Evolutionary conservation across 2,329 filamentous ascomycete genomes (phyloP).

Genomic region (Penicillium palitans): DNA sequence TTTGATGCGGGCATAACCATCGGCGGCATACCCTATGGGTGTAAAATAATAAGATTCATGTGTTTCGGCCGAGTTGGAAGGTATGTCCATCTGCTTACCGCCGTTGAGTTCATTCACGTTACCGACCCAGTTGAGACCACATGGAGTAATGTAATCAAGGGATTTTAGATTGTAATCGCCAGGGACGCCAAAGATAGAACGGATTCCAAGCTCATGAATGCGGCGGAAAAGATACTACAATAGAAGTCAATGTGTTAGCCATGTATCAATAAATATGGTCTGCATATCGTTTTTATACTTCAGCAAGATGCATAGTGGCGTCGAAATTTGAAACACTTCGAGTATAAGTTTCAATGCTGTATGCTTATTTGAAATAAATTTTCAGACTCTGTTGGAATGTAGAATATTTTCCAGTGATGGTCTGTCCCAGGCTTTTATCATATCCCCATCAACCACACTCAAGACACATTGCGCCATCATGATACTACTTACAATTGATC

Average conservation of each 20-base stretch:
- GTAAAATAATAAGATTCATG: conserved; percentile 7
- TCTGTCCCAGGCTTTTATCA: neutral
- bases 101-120: conserved; percentile 60
- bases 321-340: neutral
- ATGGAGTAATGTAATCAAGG: conserved; percentile 55
- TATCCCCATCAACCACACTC: neutral
- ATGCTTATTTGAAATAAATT: neutral
- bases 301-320: conserved; percentile 4
- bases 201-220: conserved; percentile 8
- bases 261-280: neutral
- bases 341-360: neutral
- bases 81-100: conserved; percentile 32
- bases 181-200: conserved; percentile 13
- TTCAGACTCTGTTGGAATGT: too few relatives aligned
- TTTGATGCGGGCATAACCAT: conserved; percentile 70
- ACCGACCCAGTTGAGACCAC: conserved; percentile 57
- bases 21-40: conserved; percentile 63
- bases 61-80: neutral
- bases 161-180: conserved; percentile 65
- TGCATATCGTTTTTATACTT: neutral
- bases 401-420: neutral
- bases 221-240: neutral
- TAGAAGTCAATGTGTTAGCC: neutral
- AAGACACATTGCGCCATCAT: neutral
- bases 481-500: neutral